Base-by-base conservation (phyloP, 495 filamentous ascomycete species). In the Talaromyces borbonicus region DNA sequence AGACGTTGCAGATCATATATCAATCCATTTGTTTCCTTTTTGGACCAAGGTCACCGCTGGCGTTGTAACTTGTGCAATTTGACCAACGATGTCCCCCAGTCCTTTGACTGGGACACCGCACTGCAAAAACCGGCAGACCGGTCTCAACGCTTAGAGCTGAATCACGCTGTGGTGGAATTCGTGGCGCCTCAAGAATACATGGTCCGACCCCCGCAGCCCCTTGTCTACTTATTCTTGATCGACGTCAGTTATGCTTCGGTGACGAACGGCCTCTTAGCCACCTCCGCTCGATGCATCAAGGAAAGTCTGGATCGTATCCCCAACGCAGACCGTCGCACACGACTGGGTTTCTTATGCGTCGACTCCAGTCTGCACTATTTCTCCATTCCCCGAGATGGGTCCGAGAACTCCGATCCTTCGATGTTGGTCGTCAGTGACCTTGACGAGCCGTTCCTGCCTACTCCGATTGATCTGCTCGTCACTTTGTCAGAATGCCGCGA, bases 1-100 rank as follows among this genome's bases (percentile, higher is more conserved):
- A 75, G 92, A 61, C 81, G 92, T 56, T 98, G 92, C 63, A 77
- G 90, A 48, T 90, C 90, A 33, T 97, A 97, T 58, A 97, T 97
- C 70, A 96, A 97, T 62, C 89, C 92, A 16, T 98, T 90, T 48
- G 92, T 90, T 35, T 87, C 84, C 42, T 98, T 98, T 72, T 68
- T 98, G 32, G 92, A 98, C 49, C 87, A 97, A 62, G 90, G 90
- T 15, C 92, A 98, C 68, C 78, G 92, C 57, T 97, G 92, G 92
- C 81, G 90, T 47, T 98, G 92, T 67, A 98, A 98, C 66, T 97
- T 98, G 90, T 98, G 92, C 59, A 96, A 95, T 62, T 72, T 98
- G 47, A 96, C 90, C 45, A 98, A 97, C 59, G 92, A 98, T 56
- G 93, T 98, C 12, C 92, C 92, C 7, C 93, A 97, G 66, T 90